Percentiles rank a stretch among this genome's conserved stretches.
Evolutionary conservation across 148 eudicot genomes (phyloP).

Genomic region (Chenopodium formosanum): DNA sequence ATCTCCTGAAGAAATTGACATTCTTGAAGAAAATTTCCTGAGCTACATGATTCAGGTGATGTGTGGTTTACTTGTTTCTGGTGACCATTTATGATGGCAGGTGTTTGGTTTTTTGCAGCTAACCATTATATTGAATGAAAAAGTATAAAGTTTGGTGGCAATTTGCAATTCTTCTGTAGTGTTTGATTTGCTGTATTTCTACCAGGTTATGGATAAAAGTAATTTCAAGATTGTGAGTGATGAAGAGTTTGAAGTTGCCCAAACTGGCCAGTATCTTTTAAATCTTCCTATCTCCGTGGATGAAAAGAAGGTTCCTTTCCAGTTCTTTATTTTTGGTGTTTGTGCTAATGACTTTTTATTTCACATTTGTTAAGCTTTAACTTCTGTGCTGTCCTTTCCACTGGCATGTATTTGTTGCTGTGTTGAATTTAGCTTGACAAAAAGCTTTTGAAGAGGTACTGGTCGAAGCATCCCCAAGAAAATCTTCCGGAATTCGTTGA

Average conservation of each 20-base stretch:
- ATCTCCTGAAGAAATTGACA: slow-evolving; percentile 65
- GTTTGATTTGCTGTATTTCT: not conserved
- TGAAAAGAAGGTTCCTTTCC: slow-evolving; percentile 70
- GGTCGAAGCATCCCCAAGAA: slow-evolving; percentile 63
- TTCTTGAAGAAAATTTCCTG: slow-evolving; percentile 88
- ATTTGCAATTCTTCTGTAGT: not conserved
- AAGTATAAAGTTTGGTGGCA: not conserved
- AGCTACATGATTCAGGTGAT: slow-evolving; percentile 74
- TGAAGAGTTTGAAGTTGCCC: slow-evolving; percentile 89
- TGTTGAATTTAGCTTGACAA: slow-evolving; percentile 67
- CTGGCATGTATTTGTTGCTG: not conserved
- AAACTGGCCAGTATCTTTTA: slow-evolving; percentile 84
- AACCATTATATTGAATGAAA: not conserved
- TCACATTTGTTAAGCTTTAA: not conserved
- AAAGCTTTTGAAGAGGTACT: slow-evolving; percentile 67
- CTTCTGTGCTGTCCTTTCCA: not conserved
- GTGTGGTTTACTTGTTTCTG: not conserved
- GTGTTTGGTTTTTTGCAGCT: not conserved
- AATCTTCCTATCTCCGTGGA: slow-evolving; percentile 93
- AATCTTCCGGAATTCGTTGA: slow-evolving; percentile 83
- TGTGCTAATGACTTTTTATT: not conserved
- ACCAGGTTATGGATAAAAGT: slow-evolving; percentile 88
- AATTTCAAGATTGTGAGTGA: slow-evolving; percentile 83
- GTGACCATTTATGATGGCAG: not conserved
- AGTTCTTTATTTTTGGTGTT: not conserved